phyloP scores from a whole-genome alignment of 805 yeast genomes.

The Wickerhamiella galacta region DNA sequence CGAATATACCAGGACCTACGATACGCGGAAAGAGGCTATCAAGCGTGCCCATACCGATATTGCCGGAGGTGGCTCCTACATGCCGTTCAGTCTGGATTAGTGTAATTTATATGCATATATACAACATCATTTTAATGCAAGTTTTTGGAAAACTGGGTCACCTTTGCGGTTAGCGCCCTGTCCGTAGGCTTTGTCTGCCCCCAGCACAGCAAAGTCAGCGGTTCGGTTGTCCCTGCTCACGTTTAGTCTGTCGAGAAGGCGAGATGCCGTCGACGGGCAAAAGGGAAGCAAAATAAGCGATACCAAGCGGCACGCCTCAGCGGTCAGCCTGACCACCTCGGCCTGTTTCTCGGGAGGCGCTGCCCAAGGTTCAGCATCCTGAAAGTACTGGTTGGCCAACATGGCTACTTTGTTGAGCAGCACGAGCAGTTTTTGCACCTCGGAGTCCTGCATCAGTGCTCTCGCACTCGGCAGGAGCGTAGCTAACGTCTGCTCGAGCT shows the following conservation, averaged over 20 bases:
- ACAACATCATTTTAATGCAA: background rate
- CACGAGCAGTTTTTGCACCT: conserved; percentile 30
- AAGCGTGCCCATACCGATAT: conserved; percentile 14
- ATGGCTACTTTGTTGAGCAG: conserved; percentile 12
- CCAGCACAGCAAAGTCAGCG: conserved; percentile 31
- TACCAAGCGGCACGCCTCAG: conserved; percentile 53
- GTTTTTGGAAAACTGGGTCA: conserved; percentile 16
- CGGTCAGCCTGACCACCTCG: conserved; percentile 38
- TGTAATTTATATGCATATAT: background rate
- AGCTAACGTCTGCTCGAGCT: background rate
- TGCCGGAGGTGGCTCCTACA: conserved; percentile 18
- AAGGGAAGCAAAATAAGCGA: conserved; percentile 57
- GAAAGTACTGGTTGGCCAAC: conserved; percentile 49
- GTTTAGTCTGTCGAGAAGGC: conserved; percentile 44
- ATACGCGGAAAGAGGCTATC: conserved; percentile 14
- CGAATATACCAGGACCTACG: conserved; percentile 14
- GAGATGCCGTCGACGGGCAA: conserved; percentile 45
- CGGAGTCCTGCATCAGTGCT: conserved; percentile 18
- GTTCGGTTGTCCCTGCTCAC: conserved; percentile 32
- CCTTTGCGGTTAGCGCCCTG: conserved; percentile 34
- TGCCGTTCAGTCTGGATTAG: conserved; percentile 17
- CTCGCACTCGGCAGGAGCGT: background rate
- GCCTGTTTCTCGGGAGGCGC: conserved; percentile 17
- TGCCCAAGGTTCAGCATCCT: conserved; percentile 63
- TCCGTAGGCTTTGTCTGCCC: conserved; percentile 49